A percentile compares a stretch with the other conserved stretches of the same genome.
Evolutionary conservation across 1,139 yeast species (phyloP).

Genomic region (Hansenula anomala): DNA sequence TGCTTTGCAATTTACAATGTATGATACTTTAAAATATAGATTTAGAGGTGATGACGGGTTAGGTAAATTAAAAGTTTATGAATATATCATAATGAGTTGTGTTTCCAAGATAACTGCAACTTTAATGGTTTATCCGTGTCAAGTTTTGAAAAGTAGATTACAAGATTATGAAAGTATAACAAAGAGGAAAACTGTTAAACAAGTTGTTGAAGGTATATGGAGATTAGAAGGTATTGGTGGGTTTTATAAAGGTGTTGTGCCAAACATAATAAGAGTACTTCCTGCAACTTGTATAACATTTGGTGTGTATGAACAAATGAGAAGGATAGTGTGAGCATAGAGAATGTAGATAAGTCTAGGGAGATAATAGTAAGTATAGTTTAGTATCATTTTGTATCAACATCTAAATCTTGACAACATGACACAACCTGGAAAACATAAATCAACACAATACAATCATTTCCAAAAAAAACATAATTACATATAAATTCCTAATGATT

Average conservation of each 20-base stretch:
- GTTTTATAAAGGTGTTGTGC: conserved; percentile 70
- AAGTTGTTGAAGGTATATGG: conserved; percentile 37
- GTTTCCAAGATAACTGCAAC: conserved; percentile 67
- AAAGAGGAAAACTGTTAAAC: conserved; percentile 41
- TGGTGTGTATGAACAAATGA: conserved; percentile 54
- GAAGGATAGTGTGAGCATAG: conserved; percentile 8
- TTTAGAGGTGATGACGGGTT: conserved; percentile 16
- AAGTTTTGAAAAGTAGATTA: conserved; percentile 71
- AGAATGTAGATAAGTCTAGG: neutral
- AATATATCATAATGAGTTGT: conserved; percentile 64
- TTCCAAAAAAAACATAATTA: too few relatives aligned
- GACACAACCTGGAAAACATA: too few relatives aligned
- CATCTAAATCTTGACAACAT: too few relatives aligned
- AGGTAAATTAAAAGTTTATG: conserved; percentile 39
- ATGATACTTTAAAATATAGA: conserved; percentile 61
- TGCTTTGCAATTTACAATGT: conserved; percentile 79
- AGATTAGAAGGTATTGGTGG: conserved; percentile 47
- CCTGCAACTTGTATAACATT: conserved; percentile 77
- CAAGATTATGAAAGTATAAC: conserved; percentile 44
- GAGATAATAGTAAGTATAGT: too few relatives aligned
- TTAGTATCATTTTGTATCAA: too few relatives aligned
- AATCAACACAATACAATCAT: too few relatives aligned
- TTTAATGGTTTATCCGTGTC: conserved; percentile 74
- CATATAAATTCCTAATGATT: too few relatives aligned
- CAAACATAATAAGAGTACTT: conserved; percentile 57